Evolutionary conservation across 73 alveolate genomes (phyloP).

Genomic region (Symbiodinium natans): DNA sequence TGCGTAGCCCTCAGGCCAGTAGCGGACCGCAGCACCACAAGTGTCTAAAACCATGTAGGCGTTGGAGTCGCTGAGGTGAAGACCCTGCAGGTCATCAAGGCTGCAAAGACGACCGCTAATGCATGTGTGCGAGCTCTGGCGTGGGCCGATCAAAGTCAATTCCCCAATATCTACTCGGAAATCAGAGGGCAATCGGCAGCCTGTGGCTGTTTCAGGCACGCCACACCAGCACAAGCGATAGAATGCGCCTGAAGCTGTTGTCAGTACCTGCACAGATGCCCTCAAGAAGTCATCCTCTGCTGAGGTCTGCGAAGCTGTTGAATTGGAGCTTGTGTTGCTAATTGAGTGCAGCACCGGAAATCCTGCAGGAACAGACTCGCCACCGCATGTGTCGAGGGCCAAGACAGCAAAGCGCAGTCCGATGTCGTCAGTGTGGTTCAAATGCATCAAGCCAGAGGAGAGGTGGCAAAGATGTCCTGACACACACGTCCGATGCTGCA

Average conservation of each 20-base stretch:
- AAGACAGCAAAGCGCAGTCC: background rate
- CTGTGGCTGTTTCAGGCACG: background rate
- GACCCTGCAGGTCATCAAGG: background rate
- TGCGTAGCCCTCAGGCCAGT: background rate
- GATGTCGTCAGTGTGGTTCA: background rate
- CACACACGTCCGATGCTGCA: background rate
- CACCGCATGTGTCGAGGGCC: constrained; percentile 3
- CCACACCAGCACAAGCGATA: constrained; percentile 1
- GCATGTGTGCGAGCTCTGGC: background rate
- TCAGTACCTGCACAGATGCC: background rate
- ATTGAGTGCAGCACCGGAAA: background rate
- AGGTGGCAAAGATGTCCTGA: background rate
- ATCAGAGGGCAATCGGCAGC: background rate
- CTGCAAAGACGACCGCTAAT: background rate
- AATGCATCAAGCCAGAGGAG: background rate
- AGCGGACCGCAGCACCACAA: background rate
- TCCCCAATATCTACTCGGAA: background rate
- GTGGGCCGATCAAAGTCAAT: background rate
- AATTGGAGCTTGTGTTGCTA: background rate
- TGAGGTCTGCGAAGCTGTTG: background rate
- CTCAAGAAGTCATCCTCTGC: background rate
- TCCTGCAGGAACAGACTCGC: background rate
- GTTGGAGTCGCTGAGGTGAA: background rate
- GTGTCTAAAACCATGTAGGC: background rate
- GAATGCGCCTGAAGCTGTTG: background rate